Conservation (phyloP, 345 rosid genomes). For the Eucalyptus pauciflora region DNA sequence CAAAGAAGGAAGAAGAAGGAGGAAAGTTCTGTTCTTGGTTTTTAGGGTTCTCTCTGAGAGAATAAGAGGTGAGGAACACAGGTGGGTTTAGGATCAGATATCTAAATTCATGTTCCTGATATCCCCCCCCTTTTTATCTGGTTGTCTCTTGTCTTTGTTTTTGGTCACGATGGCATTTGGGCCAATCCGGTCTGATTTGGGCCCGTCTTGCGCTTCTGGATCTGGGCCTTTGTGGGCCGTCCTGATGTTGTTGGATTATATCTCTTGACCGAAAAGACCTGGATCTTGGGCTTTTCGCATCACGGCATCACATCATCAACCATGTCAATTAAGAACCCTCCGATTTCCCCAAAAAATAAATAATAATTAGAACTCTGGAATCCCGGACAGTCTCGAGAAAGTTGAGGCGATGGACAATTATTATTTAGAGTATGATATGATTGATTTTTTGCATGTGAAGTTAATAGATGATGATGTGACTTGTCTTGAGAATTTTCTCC, state of each 20-base stretch:
- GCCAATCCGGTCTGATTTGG: not conserved
- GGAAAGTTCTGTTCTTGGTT: not conserved
- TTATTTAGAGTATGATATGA: too few relatives aligned
- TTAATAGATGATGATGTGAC: not conserved
- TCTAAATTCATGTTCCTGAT: not conserved
- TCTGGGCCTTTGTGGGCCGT: not conserved
- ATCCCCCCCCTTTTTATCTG: not conserved
- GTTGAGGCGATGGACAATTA: not conserved
- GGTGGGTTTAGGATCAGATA: not conserved
- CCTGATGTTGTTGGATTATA: not conserved
- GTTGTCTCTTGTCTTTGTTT: not conserved
- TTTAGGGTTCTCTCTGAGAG: not conserved
- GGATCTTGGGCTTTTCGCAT: not conserved
- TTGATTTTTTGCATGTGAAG: not conserved
- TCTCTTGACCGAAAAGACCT: not conserved
- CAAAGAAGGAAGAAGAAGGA: not conserved
- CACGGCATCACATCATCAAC: not conserved
- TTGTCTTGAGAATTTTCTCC: too few relatives aligned
- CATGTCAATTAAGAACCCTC: not conserved
- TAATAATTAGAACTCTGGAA: too few relatives aligned
- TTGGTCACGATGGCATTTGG: not conserved
- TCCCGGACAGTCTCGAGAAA: fast-evolving
- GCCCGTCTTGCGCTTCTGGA: not conserved
- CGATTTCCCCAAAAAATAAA: too few relatives aligned
- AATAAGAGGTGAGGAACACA: not conserved